Evolutionary conservation across 2,329 filamentous ascomycete species (phyloP).

Genomic region (Paramyrothecium roridum): DNA sequence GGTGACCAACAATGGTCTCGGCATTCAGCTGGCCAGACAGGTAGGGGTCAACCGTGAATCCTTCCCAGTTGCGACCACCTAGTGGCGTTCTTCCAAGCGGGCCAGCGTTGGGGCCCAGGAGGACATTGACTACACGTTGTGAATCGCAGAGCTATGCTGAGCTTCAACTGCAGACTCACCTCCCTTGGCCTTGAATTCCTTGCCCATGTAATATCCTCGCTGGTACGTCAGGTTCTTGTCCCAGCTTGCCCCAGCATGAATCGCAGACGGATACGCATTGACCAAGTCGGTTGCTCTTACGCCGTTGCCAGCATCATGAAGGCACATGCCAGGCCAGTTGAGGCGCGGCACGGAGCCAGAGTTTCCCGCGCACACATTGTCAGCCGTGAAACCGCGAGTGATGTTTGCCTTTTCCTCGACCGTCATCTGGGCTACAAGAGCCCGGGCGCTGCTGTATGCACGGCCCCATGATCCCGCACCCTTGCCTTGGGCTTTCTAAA

Average conservation of each 20-base stretch:
- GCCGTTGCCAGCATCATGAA: constrained; percentile 48
- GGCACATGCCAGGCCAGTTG: constrained; percentile 43
- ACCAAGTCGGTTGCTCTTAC: constrained; percentile 45
- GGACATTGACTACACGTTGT: constrained; percentile 53
- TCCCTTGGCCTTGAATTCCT: constrained; percentile 54
- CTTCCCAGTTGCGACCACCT: constrained; percentile 74
- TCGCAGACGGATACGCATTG: constrained; percentile 43
- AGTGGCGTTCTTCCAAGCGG: constrained; percentile 68
- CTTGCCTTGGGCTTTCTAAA: constrained; percentile 22
- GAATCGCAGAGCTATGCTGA: background rate
- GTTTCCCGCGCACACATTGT: constrained; percentile 46
- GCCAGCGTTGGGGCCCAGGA: constrained; percentile 68
- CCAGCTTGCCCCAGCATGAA: constrained; percentile 50
- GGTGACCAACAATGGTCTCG: constrained; percentile 72
- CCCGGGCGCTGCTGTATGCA: constrained; percentile 55
- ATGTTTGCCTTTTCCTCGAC: constrained; percentile 61
- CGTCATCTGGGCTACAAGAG: constrained; percentile 59
- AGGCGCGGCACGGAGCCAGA: constrained; percentile 43
- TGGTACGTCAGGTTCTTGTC: constrained; percentile 50
- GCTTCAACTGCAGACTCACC: constrained; percentile 35
- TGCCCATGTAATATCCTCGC: constrained; percentile 50
- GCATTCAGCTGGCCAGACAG: constrained; percentile 68
- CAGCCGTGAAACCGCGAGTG: constrained; percentile 49
- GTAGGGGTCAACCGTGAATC: constrained; percentile 68
- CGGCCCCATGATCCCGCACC: constrained; percentile 45